Evolutionary conservation across 2,329 filamentous ascomycete species (phyloP), one percentile per base, ranked within the genome.

Genomic region (Scedosporium aurantiacum): DNA sequence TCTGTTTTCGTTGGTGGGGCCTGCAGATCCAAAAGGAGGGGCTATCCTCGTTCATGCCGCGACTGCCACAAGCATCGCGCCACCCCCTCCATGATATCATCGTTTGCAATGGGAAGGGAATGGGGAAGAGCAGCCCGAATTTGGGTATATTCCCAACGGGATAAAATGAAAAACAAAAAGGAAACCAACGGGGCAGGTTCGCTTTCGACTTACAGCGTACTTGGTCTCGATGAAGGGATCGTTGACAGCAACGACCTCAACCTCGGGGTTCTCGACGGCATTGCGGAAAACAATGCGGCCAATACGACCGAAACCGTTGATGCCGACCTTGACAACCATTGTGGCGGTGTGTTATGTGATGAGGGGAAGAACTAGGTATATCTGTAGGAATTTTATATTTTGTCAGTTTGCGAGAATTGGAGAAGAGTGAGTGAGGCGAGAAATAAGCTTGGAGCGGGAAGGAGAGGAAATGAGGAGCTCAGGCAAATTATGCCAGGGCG

Each of bases 281-380:
- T 97, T 97, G 82, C 93, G 91, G 89, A 97, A 94, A 83, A 97
- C 88, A 78, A 99, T 97, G 78, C 94, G 90, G 74, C 94, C 94
- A 80, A 99, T 99, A 80, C 94, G 92, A 82, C 94, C 94, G 84
- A 99, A 99, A 79, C 94, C 93, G 89, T 97, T 97, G 88, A 96
- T 97, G 78, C 91, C 91, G 76, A 95, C 90, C 86, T 95, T 85
- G 76, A 82, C 76, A 75, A 74, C 70, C 75, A 76, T 76, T 69
- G 66, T 73, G 70, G 64, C 58, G 52, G 14, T 57, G 47, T 25
- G 62, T 16, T 55, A 60, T 63, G 52, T 64, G 50, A 37, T 37
- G 27, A 32, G 28, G n/a, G 62, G 37, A 41, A 28, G 41, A 61
- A 58, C 55, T 59, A 8, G 40, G 21, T 59, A 7, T 59, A 21